Percentiles rank a stretch among this genome's conserved stretches.
Evolutionary conservation across 768 basidiomycete genomes (phyloP).

Genomic region (Collybiopsis confluens): DNA sequence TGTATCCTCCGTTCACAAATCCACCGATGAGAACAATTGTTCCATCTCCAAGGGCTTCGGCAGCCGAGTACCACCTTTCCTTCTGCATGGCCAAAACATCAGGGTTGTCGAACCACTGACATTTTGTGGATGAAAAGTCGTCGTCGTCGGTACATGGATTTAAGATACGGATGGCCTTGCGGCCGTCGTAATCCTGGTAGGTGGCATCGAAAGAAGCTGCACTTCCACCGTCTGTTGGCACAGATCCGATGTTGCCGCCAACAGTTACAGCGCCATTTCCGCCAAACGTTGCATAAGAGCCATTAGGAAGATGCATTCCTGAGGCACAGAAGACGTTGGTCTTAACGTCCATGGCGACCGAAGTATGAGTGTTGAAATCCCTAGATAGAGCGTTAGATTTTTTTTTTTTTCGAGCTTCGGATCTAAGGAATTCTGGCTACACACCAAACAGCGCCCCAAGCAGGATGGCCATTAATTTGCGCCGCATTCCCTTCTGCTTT

Average conservation of each 20-base stretch:
- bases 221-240: constrained; percentile 38
- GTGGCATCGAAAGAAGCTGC: constrained; percentile 55
- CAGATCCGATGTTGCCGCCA: constrained; percentile 55
- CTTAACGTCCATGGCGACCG: constrained; percentile 62
- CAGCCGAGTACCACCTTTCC: constrained; percentile 75
- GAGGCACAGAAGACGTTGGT: constrained; percentile 82
- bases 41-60: constrained; percentile 74
- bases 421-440: constrained; percentile 9
- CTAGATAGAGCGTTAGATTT: constrained; percentile 22
- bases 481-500: constrained; percentile 79
- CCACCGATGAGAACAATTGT: constrained; percentile 78
- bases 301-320: constrained; percentile 79
- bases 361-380: constrained; percentile 58
- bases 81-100: constrained; percentile 61
- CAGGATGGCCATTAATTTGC: constrained; percentile 63
- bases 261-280: constrained; percentile 74
- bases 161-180: constrained; percentile 74
- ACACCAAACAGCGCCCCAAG: constrained; percentile 71
- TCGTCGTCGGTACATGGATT: constrained; percentile 60
- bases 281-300: constrained; percentile 70
- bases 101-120: constrained; percentile 73
- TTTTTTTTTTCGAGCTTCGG: too few relatives aligned
- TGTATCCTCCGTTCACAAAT: constrained; percentile 73
- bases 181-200: constrained; percentile 81
- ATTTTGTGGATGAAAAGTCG: constrained; percentile 44